Evolutionary conservation across 768 basidiomycete species (phyloP).

Genomic region (Collybiopsis confluens): DNA sequence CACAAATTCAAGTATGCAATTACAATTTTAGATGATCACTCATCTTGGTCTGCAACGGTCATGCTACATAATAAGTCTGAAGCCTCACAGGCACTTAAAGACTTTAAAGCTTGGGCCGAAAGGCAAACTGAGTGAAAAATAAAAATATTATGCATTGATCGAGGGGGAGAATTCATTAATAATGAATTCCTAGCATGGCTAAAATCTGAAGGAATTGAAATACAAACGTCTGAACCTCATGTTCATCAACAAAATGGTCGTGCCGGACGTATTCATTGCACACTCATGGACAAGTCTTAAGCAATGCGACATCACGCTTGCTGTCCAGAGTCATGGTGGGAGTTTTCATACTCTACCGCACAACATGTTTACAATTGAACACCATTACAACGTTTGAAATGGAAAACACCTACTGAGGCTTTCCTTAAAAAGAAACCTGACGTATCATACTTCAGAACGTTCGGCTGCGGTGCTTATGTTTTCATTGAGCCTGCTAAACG

Average conservation of each 20-base stretch:
- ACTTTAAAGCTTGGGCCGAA: background rate
- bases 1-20: background rate
- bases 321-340: background rate
- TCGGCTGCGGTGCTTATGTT: background rate
- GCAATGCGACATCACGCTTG: background rate
- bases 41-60: background rate
- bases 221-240: background rate
- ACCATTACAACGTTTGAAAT: background rate
- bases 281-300: background rate
- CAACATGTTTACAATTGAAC: background rate
- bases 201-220: background rate
- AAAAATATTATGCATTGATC: background rate
- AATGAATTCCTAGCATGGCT: background rate
- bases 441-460: background rate
- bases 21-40: background rate
- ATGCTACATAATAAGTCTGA: background rate
- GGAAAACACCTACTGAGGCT: too few relatives aligned
- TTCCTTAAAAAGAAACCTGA: background rate
- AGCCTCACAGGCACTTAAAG: background rate
- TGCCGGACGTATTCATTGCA: background rate
- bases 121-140: background rate
- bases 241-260: constrained; percentile 2
- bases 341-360: background rate
- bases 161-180: background rate
- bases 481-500: too few relatives aligned